Conservation (phyloP, 345 rosid genomes). For the Odontarrhena argentea region DNA sequence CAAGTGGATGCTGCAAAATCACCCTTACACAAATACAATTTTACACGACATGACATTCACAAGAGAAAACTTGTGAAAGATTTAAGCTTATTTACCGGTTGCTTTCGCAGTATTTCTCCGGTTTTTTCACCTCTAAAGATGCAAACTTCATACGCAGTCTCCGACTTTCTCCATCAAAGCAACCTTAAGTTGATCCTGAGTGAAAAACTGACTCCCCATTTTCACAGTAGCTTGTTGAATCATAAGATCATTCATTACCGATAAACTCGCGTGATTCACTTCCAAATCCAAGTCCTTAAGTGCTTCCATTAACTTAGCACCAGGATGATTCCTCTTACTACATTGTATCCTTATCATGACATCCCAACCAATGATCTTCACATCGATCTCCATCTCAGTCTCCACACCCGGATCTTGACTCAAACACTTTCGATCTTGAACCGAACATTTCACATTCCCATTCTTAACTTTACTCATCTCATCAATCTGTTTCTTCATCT, state of each 20-base stretch:
- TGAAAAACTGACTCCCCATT: constrained; percentile 74
- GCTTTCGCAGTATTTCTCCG: not conserved
- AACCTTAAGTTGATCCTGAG: constrained; percentile 77
- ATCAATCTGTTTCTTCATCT: constrained; percentile 65
- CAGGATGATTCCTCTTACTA: constrained; percentile 80
- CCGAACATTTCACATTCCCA: constrained; percentile 3
- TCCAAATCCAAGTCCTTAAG: constrained; percentile 86
- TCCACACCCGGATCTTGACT: constrained; percentile 22
- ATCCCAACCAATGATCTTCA: constrained; percentile 85
- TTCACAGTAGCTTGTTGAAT: constrained; percentile 96
- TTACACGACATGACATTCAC: constrained; percentile 13
- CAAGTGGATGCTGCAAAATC: constrained; percentile 27
- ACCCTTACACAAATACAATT: constrained; percentile 28
- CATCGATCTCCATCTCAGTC: constrained; percentile 78
- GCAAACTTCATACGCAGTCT: constrained; percentile 31
- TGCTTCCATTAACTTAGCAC: constrained; percentile 83
- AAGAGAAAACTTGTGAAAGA: constrained; percentile 12
- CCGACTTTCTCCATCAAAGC: constrained; percentile 68
- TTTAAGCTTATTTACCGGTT: not conserved
- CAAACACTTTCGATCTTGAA: constrained; percentile 23
- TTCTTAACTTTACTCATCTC: constrained; percentile 38
- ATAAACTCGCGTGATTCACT: constrained; percentile 84
- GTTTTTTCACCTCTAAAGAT: constrained; percentile 5
- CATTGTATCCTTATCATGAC: constrained; percentile 83
- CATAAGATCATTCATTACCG: constrained; percentile 87